Evolutionary conservation across 2,329 filamentous ascomycete genomes (phyloP), one percentile per base, ranked within the genome.

Genomic region (Microdochium paspali): DNA sequence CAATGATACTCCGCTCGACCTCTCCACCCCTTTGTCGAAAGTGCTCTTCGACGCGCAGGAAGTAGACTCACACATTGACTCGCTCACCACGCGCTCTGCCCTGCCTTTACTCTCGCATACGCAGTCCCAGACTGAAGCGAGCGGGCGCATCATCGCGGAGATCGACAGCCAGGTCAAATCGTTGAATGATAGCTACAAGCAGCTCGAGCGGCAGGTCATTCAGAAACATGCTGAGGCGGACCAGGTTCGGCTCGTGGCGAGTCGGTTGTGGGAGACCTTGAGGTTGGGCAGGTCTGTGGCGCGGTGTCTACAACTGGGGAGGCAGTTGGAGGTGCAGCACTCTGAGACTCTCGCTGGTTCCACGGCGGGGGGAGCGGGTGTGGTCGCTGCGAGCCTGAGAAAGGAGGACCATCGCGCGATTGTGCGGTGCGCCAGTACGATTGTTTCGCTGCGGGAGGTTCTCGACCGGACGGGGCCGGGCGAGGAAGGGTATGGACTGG

Each of bases 21-120:
- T 98, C 49, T 91, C 90, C 5, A 97, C 93, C 15, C 91, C 93
- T 2, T 77, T 98, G 44, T 95, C 90, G 4, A 82, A 89, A 47
- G 90, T 96, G 4, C 81, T 97, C 6, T 98, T 98, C 67, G 93
- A 98, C 66, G 84, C 93, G 3, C 93, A 97, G 63, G 93, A 97
- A 67, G 85, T 98, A 54, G 91, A 97, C 67, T 95, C 90, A 0
- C 90, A 95, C 62, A 95, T 98, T 53, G 89, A 98, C 64, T 79
- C 80, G 3, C 77, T 97, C 35, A 94, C 91, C 5, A 93, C 90
- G 2, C 84, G 86, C 53, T 87, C 84, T 24, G 90, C 93, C 2
- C 70, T 91, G 0, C 87, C 90, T 0, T 74, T 98, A 24, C 77
- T 98, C 20, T 72, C 82, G 25, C 78, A 96, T 65, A 94, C 90